Base-by-base conservation (phyloP, 441 rosid species). In the Macaranga tanarius region DNA sequence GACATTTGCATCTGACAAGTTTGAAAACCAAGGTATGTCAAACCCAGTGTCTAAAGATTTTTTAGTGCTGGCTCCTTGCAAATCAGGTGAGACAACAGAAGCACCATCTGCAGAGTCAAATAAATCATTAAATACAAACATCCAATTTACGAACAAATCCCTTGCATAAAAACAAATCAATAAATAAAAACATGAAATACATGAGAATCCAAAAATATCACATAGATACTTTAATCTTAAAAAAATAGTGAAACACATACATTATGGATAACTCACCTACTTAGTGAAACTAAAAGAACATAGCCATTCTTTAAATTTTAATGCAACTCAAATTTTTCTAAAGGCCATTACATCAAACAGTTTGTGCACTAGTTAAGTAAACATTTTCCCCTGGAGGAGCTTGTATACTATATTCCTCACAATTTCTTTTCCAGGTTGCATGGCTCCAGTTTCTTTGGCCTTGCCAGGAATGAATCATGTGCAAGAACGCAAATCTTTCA, bases 11-110 rank as follows among this genome's bases (percentile, higher is more conserved):
- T 64, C 64, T 31, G 75, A 63, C 71, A 74, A 34, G n/a, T 62
- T 67, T 55, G 65, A 72, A 40, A 84, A 56, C 84, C 86, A 83
- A 54, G 93, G 91, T 42, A 86, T 65, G 55, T 70, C 63, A 82
- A 87, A 61, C 25, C 26, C 13, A 45, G 71, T 67, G 22, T 73
- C 76, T 12, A 50, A 66, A 59, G 77, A 19, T 42, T 56, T 70
- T 70, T 67, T 71, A 16, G 23, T 19, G 10, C 62, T 7, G 15
- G 45, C 62, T 57, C 28, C 70, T 55, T 63, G 69, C 7, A 62
- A 69, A 40, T 56, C 60, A 7, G 61, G 65, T 5, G 72, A 56
- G 61, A 10, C 44, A 59, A 16, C 34, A 31, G 26, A 63, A 61
- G 22, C 34, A 34, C 20, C 66, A 74, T 45, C 89, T 84, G 77